These are phyloP conservation scores for Suillus bovinus DNA, from an alignment of 768 basidiomycete species.

Conservation along the genomic window DNA sequence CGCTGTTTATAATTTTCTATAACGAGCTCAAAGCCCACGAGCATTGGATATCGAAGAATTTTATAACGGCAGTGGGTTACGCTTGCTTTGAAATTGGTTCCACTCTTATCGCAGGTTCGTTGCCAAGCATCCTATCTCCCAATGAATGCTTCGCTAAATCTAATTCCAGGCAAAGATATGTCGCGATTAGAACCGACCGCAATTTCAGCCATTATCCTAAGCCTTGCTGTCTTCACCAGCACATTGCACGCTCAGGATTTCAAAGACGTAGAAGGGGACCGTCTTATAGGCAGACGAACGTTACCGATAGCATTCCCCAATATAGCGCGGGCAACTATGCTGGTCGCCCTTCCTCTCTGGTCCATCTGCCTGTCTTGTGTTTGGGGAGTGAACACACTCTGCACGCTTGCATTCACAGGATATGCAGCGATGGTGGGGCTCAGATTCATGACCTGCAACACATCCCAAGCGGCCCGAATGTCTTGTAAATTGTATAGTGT, in stretches of 20 bases:
- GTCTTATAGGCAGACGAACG: slow-evolving; percentile 34
- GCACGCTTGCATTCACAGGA: slow-evolving; percentile 16
- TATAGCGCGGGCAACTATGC: slow-evolving; percentile 17
- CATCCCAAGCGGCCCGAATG: slow-evolving; percentile 18
- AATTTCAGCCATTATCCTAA: slow-evolving; percentile 27
- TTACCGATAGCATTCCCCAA: slow-evolving; percentile 42
- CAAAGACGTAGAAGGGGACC: slow-evolving; percentile 42
- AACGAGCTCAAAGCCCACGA: slow-evolving; percentile 35
- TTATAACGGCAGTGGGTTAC: slow-evolving; percentile 33
- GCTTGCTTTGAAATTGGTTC: slow-evolving; percentile 36
- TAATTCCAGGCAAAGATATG: slow-evolving; percentile 17
- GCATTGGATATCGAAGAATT: slow-evolving; percentile 32
- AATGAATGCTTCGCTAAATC: neutral
- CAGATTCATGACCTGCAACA: slow-evolving; percentile 21
- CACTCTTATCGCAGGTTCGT: slow-evolving; percentile 34
- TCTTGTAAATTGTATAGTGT: slow-evolving; percentile 28
- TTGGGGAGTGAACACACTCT: slow-evolving; percentile 21
- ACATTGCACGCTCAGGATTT: slow-evolving; percentile 36
- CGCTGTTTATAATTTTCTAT: slow-evolving; percentile 35
- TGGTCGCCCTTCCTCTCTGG: slow-evolving; percentile 25
- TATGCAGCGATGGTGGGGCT: slow-evolving; percentile 20
- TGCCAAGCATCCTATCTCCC: neutral
- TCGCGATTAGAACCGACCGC: slow-evolving; percentile 13
- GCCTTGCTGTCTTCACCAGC: slow-evolving; percentile 28
- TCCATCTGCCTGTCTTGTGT: slow-evolving; percentile 22